Conservation (phyloP, 176 grass and related monocot species). For the Triticum monococcum region DNA sequence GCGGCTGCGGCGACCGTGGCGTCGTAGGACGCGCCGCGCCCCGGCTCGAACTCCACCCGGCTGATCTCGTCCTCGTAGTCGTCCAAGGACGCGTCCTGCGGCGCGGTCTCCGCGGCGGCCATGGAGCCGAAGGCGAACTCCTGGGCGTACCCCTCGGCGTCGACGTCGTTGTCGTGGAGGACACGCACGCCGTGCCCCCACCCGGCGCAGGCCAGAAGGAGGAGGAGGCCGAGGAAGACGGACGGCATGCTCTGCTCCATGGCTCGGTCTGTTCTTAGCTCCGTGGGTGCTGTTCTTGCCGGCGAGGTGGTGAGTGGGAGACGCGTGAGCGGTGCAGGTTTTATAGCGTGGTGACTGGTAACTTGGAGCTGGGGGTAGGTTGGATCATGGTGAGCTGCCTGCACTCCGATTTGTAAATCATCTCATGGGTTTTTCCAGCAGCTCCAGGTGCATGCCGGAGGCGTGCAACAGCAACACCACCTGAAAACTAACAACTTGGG, state of each 20-base stretch:
- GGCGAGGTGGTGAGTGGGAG: neutral
- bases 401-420: neutral
- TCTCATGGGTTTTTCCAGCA: neutral
- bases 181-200: slow-evolving; percentile 14
- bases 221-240: neutral
- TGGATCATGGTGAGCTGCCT: slow-evolving; percentile 44
- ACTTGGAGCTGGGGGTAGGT: slow-evolving; percentile 10
- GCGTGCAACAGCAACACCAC: slow-evolving; percentile 21
- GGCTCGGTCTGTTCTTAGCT: neutral
- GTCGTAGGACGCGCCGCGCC: slow-evolving; percentile 16
- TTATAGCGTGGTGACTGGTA: neutral
- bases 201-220: slow-evolving; percentile 9
- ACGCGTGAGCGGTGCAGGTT: neutral
- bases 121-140: slow-evolving; percentile 37
- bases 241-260: slow-evolving; percentile 41
- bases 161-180: slow-evolving; percentile 20
- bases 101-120: neutral
- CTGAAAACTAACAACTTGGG: slow-evolving; percentile 27
- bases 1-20: neutral
- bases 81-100: slow-evolving; percentile 6
- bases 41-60: slow-evolving; percentile 49
- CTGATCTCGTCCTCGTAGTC: slow-evolving; percentile 51
- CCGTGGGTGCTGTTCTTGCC: neutral
- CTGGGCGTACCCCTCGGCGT: neutral
- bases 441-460: neutral